These are phyloP conservation scores for Zychaea mexicana DNA, from an alignment of 371 early-diverging fungal species.

Conservation along the genomic window DNA sequence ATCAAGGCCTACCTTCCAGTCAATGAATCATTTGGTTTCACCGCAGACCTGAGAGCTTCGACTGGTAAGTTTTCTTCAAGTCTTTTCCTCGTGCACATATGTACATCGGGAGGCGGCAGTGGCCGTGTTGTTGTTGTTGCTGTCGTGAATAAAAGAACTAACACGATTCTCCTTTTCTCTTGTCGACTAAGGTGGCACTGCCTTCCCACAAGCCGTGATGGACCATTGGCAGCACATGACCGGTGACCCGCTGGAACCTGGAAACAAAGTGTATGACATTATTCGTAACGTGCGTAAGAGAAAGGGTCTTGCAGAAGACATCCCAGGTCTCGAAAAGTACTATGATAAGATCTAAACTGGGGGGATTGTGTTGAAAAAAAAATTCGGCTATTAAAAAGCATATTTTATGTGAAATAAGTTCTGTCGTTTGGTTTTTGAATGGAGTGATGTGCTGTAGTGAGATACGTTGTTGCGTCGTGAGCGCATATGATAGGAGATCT, in stretches of 20 bases:
- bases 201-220: conserved; percentile 91
- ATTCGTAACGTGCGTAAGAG: conserved; percentile 79
- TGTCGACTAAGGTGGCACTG: conserved; percentile 36
- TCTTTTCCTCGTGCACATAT: conserved; percentile 84
- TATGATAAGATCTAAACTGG: conserved; percentile 80
- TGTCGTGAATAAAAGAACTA: too few relatives aligned
- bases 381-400: not conserved
- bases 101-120: too few relatives aligned
- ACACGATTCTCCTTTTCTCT: not conserved
- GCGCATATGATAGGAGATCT: too few relatives aligned
- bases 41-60: conserved; percentile 88
- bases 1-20: conserved; percentile 98
- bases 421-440: not conserved
- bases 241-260: conserved; percentile 68
- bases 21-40: conserved; percentile 98
- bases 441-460: too few relatives aligned
- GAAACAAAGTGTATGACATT: conserved; percentile 71
- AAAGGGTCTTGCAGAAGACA: conserved; percentile 88
- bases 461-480: too few relatives aligned
- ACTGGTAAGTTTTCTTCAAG: conserved; percentile 94
- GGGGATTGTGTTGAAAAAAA: not conserved
- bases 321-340: conserved; percentile 87
- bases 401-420: not conserved
- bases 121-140: too few relatives aligned
- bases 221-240: conserved; percentile 85